Evolutionary conservation across 2,329 filamentous ascomycete genomes (phyloP), one percentile per base, ranked within the genome.

Genomic region (Colletotrichum incanum): DNA sequence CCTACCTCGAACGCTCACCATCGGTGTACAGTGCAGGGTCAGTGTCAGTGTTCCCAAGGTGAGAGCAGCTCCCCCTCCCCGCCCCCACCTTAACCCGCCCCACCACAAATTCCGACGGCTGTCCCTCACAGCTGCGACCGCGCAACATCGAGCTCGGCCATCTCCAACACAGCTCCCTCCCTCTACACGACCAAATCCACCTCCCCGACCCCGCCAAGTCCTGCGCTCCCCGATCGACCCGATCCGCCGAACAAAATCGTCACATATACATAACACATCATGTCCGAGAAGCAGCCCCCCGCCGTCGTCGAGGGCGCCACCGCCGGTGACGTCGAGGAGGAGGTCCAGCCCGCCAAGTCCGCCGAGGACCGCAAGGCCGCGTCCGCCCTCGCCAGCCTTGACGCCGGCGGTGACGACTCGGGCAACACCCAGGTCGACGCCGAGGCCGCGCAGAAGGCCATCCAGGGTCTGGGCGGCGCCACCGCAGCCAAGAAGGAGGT

Each of bases 311-410:
- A 92, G 80, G 91, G 91, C 79, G 89, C 89, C 71, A 86, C 88
- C 39, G 84, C 86, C 56, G 88, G 86, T 73, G 89, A 91, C 74
- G 84, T 87, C 74, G 89, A 91, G 69, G 89, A 91, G 73, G 88
- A 90, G 76, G 82, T 86, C 75, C 75, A 81, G 41, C 82, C 84
- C 68, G 87, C 88, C 78, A 93, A 91, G 82, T 90, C 89, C 52
- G 92, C 93, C 78, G 93, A 94, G 82, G 93, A 94, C 83, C 91
- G 92, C 82, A 94, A 94, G 82, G 92, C 93, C 56, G 92, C 92
- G 50, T 91, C 91, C 8, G 93, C 93, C 39, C 89, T 95, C 72
- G 92, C 92, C 59, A 89, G 88, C 73, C 90, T 95, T 75, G 93
- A 94, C 79, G 80, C 84, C 54, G 80, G 82, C 47, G 85, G 84